A percentile compares a stretch with the other conserved stretches of the same genome.
phyloP scores from a whole-genome alignment of 2,329 filamentous ascomycete species.

The Fusarium cicatricum region DNA sequence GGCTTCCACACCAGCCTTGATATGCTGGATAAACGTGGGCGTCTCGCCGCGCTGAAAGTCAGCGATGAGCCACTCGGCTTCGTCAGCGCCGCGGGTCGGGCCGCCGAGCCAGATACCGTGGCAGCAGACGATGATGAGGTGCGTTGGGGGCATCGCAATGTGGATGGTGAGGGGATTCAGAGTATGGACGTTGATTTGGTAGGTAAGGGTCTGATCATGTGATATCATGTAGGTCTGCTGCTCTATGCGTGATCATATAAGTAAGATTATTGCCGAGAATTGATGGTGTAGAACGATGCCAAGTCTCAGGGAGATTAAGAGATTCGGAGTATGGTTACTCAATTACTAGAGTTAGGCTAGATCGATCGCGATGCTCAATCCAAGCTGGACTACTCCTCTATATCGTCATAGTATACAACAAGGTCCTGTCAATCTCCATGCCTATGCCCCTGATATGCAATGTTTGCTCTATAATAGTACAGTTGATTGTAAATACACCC shows the following conservation, averaged over 20 bases:
- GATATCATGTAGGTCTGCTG: slow-evolving; percentile 15
- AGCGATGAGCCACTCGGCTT: slow-evolving; percentile 76
- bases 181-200: neutral
- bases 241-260: neutral
- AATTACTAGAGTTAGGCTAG: neutral
- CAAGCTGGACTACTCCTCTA: slow-evolving; percentile 10
- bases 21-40: slow-evolving; percentile 80
- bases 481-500: slow-evolving; percentile 19
- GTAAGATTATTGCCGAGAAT: neutral
- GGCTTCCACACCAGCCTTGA: slow-evolving; percentile 67
- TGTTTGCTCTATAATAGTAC: slow-evolving; percentile 32
- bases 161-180: slow-evolving; percentile 23
- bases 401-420: slow-evolving; percentile 27
- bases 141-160: slow-evolving; percentile 45
- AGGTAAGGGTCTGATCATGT: slow-evolving; percentile 42
- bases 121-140: slow-evolving; percentile 83
- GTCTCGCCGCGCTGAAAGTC: slow-evolving; percentile 81
- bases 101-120: slow-evolving; percentile 80
- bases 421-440: slow-evolving; percentile 10
- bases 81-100: slow-evolving; percentile 58
- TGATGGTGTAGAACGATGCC: neutral
- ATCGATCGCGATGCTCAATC: neutral
- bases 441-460: slow-evolving; percentile 12
- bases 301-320: neutral
- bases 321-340: too few species aligned